Evolutionary conservation across 148 eudicot species (phyloP).

Genomic region (Vaccinium myrtillus): DNA sequence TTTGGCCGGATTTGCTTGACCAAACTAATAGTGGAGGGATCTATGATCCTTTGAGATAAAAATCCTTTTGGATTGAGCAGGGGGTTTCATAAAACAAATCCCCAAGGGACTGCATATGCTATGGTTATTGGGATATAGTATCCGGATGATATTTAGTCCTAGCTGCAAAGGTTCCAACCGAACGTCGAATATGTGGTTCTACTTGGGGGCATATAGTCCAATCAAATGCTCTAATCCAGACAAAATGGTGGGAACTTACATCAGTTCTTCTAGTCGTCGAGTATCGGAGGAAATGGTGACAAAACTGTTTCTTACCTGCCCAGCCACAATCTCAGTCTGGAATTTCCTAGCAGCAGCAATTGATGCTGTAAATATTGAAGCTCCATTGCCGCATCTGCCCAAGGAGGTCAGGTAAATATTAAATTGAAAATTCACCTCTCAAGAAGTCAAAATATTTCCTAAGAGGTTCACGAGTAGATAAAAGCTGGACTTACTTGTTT

Average conservation of each 20-base stretch:
- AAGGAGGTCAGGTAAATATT: slow-evolving; percentile 12
- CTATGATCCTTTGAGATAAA: background rate
- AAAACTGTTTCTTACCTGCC: slow-evolving; percentile 41
- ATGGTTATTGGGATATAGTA: background rate
- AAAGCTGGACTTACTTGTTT: slow-evolving; percentile 37
- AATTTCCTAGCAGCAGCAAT: slow-evolving; percentile 60
- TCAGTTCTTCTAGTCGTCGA: background rate
- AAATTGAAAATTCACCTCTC: background rate
- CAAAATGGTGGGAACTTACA: background rate
- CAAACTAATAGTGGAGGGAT: too few species aligned
- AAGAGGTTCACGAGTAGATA: background rate
- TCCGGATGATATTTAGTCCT: background rate
- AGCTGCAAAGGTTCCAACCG: background rate
- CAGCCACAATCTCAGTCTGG: slow-evolving; percentile 56
- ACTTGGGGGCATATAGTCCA: background rate
- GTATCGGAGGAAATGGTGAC: background rate
- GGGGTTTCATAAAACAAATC: background rate
- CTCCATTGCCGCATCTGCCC: slow-evolving; percentile 56
- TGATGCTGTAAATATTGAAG: slow-evolving; percentile 62
- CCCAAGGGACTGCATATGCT: background rate
- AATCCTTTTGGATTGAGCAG: background rate
- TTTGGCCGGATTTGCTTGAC: background rate
- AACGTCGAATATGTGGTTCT: background rate
- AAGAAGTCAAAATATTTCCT: background rate
- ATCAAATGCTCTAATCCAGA: background rate